A percentile compares a stretch with the other conserved stretches of the same genome.
phyloP scores from a whole-genome alignment of 192 early-diverging fungal genomes.

The Radiomyces spectabilis region DNA sequence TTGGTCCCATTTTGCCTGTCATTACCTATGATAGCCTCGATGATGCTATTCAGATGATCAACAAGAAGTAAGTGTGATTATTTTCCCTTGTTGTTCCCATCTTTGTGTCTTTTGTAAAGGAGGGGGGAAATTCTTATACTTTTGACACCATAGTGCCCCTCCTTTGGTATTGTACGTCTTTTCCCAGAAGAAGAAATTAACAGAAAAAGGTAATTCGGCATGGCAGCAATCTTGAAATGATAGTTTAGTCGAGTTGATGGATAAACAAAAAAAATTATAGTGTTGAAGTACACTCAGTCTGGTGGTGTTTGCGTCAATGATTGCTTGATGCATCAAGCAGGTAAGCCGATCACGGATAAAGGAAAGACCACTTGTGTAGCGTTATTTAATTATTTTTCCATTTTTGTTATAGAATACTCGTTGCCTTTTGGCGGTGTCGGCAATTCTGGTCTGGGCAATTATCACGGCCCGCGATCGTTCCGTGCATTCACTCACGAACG shows the following conservation, averaged over 20 bases:
- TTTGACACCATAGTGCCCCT: constrained; percentile 2
- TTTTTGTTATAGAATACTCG: constrained; percentile 26
- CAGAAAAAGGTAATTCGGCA: constrained; percentile 37
- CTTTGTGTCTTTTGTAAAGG: not conserved
- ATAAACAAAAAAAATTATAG: too few relatives aligned
- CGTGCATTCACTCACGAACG: constrained; percentile 66
- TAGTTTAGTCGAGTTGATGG: not conserved
- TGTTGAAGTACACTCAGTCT: constrained; percentile 41
- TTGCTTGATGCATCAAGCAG: constrained; percentile 50
- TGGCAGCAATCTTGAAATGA: not conserved
- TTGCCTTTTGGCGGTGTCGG: constrained; percentile 83
- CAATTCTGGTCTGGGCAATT: constrained; percentile 67
- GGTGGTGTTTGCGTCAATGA: constrained; percentile 74
- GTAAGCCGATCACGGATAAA: constrained; percentile 22
- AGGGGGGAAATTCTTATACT: not conserved
- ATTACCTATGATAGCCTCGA: constrained; percentile 27
- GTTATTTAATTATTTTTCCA: not conserved
- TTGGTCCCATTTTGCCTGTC: constrained; percentile 60
- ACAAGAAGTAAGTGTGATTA: constrained; percentile 3
- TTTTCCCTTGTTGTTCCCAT: not conserved
- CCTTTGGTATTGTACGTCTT: constrained; percentile 26
- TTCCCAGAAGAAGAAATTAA: constrained; percentile 24
- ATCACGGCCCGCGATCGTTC: constrained; percentile 69
- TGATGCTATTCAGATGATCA: constrained; percentile 27
- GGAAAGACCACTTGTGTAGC: not conserved